phyloP scores from a whole-genome alignment of 495 filamentous ascomycete species.

The Xylaria venustula region DNA sequence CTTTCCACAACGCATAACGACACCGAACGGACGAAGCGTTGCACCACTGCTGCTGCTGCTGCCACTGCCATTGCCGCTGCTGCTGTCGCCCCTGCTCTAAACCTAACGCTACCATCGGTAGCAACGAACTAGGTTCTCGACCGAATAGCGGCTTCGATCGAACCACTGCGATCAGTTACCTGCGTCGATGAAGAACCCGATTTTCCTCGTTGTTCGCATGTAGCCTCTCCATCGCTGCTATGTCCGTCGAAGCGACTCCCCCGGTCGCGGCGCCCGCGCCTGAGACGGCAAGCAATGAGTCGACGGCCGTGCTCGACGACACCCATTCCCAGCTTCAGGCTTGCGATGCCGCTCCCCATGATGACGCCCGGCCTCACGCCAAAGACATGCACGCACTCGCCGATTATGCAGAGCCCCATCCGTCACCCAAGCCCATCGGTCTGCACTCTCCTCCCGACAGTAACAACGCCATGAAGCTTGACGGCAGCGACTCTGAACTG shows the following conservation, averaged over 20 bases:
- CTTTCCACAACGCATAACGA: too few relatives aligned
- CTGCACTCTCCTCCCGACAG: constrained; percentile 52
- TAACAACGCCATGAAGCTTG: constrained; percentile 49
- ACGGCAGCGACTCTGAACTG: constrained; percentile 53
- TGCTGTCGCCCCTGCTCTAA: not conserved
- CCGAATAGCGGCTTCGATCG: constrained; percentile 6
- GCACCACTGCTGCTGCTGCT: constrained; percentile 8
- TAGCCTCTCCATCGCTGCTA: constrained; percentile 23
- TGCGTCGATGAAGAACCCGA: constrained; percentile 12
- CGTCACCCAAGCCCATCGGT: constrained; percentile 36
- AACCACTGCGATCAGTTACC: constrained; percentile 6
- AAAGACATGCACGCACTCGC: not conserved
- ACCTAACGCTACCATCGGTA: not conserved
- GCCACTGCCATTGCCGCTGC: not conserved
- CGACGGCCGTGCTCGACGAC: constrained; percentile 16
- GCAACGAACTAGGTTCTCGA: not conserved
- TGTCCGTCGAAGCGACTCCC: constrained; percentile 33
- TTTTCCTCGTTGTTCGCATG: constrained; percentile 27
- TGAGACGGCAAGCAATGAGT: constrained; percentile 17
- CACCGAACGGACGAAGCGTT: constrained; percentile 9
- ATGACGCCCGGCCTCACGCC: not conserved
- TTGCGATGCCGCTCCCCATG: constrained; percentile 9
- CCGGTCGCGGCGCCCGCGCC: constrained; percentile 28
- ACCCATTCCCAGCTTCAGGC: not conserved
- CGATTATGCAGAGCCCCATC: not conserved